Evolutionary conservation across 352 stramenopile species (phyloP), one percentile per base, ranked within the genome.

Genomic region (Phytophthora cryptogea): DNA sequence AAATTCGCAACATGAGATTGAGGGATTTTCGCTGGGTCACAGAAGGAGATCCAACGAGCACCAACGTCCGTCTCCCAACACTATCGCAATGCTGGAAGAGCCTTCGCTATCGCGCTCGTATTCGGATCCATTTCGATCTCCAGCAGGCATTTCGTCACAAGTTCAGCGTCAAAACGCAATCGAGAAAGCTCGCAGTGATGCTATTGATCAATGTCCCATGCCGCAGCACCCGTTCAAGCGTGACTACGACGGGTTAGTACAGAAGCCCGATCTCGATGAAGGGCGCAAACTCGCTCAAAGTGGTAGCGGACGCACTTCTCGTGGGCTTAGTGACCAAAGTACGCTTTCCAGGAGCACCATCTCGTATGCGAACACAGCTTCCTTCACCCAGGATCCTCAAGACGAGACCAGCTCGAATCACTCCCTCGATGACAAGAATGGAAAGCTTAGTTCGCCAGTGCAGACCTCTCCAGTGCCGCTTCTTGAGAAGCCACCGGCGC

Each of bases 41-140:
- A 39, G 58, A 54, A 46, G 58, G 43, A 74, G 61, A 39, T 68
- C 52, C 8, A 80, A 69, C 20, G 59, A 54, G 2, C 37, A 68
- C 3, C 45, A 66, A 39, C 40, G 36, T 33, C 28, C 36, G 33
- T 40, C 27, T 46, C 46, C 31, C 2, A 55, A 59, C 30, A 65
- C 60, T 9, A 48, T 66, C 5, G 40, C 59, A 53, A 65, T 70
- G 39, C 35, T 73, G 26, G 57, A 70, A 26, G 65, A 73, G 23
- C 54, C 68, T 20, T 62, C 54, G 1, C 52, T 90, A 10, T 77
- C 79, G 8, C 70, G 80, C 13, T 92, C 83, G 4, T 79, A 72
- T 51, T 88, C 78, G 16, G 83, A 92, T 27, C 76, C 80, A 10
- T 90, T 86, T 39, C 68, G 75, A 40, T 89, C 80, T 3, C 80